These are phyloP conservation scores for Neonectria neomacrospora DNA, from an alignment of 2,329 filamentous ascomycete genomes.

Conservation along the genomic window DNA sequence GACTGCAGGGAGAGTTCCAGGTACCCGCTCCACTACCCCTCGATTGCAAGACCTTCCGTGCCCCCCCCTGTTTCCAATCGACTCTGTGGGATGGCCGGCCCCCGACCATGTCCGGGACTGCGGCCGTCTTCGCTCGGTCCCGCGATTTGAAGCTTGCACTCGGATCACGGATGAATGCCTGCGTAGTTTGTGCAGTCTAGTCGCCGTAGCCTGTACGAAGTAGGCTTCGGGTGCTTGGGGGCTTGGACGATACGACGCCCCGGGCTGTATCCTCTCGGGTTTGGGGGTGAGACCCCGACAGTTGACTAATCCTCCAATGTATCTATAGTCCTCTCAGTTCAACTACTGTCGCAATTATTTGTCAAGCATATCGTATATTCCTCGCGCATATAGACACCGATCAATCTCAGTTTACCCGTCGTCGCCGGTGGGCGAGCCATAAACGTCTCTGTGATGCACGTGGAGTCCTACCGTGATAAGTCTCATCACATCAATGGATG, in stretches of 20 bases:
- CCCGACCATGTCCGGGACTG: neutral
- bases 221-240: no score
- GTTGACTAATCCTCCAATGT: neutral
- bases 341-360: no score
- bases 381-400: no score
- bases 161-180: no score
- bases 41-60: neutral
- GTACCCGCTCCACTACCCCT: neutral
- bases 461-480: neutral
- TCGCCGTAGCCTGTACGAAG: no score
- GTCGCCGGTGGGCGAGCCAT: neutral
- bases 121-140: no score
- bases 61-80: neutral
- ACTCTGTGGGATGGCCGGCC: neutral
- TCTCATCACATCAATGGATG: neutral
- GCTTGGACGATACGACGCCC: neutral
- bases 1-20: neutral
- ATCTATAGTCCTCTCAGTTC: neutral
- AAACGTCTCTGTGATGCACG: neutral
- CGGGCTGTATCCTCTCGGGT: no score
- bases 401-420: neutral
- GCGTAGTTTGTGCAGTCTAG: no score
- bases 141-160: no score
- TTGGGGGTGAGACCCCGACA: neutral
- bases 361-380: no score